Evolutionary conservation across 2,329 filamentous ascomycete species (phyloP).

Genomic region (Bipolaris victoriae): DNA sequence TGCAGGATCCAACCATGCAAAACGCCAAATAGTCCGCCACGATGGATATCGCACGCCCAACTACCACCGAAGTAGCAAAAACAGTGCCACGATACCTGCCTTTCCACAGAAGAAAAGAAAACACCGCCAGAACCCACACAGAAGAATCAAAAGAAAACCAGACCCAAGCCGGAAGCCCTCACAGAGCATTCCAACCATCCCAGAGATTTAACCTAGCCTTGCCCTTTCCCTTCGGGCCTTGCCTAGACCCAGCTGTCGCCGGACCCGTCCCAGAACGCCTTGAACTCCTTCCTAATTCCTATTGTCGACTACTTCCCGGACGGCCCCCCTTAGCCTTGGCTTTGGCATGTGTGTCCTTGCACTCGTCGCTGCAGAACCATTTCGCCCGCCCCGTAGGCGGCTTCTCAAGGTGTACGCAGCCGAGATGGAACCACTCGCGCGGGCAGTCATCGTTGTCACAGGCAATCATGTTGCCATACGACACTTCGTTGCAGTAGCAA

Average conservation of each 20-base stretch:
- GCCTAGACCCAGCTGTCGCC: conserved; percentile 36
- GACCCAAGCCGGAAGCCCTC: conserved; percentile 30
- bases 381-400: conserved; percentile 57
- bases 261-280: conserved; percentile 44
- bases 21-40: conserved; percentile 3
- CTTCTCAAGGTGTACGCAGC: conserved; percentile 66
- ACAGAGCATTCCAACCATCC: conserved; percentile 48
- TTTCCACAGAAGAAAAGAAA: background rate
- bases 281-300: conserved; percentile 50
- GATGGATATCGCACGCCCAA: conserved; percentile 12
- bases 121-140: conserved; percentile 14
- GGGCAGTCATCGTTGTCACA: conserved; percentile 70
- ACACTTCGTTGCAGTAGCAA: conserved; percentile 69
- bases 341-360: conserved; percentile 40
- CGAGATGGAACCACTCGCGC: conserved; percentile 72
- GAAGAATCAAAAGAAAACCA: conserved; percentile 29
- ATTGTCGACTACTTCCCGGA: conserved; percentile 49
- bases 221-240: conserved; percentile 42
- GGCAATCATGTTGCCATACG: conserved; percentile 71
- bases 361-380: conserved; percentile 51
- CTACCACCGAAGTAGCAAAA: conserved; percentile 1
- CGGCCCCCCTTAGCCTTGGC: conserved; percentile 45
- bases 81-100: background rate
- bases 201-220: conserved; percentile 43
- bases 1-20: conserved; percentile 13